Evolutionary conservation across 768 basidiomycete species (phyloP), one percentile per base, ranked within the genome.

Genomic region (Lentinus brumalis): DNA sequence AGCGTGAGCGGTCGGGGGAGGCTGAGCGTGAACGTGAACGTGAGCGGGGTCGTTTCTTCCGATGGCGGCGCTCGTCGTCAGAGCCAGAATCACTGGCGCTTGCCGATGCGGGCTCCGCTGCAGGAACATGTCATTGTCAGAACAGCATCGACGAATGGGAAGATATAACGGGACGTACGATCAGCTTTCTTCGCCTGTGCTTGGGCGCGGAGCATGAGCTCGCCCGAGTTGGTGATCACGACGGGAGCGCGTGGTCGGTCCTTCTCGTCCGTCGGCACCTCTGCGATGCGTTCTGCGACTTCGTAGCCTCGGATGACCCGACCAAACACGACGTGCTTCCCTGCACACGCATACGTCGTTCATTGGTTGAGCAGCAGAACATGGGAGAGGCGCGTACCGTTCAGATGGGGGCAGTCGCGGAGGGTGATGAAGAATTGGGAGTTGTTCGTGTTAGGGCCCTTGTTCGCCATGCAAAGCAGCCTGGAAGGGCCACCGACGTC

Each of bases 351-450:
- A 60, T 15, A 55, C 42, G 14, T 3, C 32, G 3, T 57, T 35
- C 15, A 46, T 45, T 41, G 31, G 35, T 8, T 35, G 41, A n/a
- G n/a, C 12, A 5, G 21, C 49, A 40, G 0, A 1, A 53, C 45
- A 53, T 0, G 42, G 49, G 50, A 9, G 16, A 46, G 47, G 63
- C 71, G 66, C 75, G 75, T 74, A 78, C 92, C 92, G 69, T 89
- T 82, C 47, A 93, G 73, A 70, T 93, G 91, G 4, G 87, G 84
- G 61, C 89, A 86, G 15, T 83, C 81, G n/a, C 83, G 79, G 11
- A 96, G 80, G 21, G 94, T 93, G 62, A 95, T 79, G 70, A 96
- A 95, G 70, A 89, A 96, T 64, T 96, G 94, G 1, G 88, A 91
- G 40, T 88, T 86, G 65, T 95, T 96, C 39, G 94, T 95, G 73